phyloP scores from a whole-genome alignment of 768 basidiomycete genomes.

The Amanita phalloides region DNA sequence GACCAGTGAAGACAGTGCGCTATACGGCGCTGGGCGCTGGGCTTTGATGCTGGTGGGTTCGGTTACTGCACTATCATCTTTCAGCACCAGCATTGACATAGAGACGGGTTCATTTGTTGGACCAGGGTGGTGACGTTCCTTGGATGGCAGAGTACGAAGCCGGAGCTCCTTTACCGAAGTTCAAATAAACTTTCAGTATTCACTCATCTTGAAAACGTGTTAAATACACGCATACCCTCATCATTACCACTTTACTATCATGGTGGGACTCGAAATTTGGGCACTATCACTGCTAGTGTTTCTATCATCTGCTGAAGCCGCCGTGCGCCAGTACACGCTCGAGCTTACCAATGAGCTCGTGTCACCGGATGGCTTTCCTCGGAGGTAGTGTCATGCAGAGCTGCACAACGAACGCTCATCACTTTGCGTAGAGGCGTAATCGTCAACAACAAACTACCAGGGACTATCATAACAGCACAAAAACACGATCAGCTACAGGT shows the following conservation, averaged over 20 bases:
- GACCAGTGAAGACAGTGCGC: no score
- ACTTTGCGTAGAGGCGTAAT: neutral
- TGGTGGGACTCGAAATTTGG: neutral
- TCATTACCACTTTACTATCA: neutral
- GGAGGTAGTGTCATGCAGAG: neutral
- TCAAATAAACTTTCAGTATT: no score
- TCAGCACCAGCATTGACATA: no score
- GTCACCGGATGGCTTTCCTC: neutral
- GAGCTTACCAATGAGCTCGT: neutral
- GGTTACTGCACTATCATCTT: no score
- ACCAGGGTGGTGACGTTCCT: no score
- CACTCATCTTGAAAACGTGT: no score
- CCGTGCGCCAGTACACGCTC: neutral
- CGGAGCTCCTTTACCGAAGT: no score
- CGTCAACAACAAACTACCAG: conserved; percentile 10
- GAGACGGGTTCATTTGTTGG: no score
- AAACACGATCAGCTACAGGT: conserved; percentile 12
- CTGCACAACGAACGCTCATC: neutral
- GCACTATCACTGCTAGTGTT: neutral
- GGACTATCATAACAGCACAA: conserved; percentile 20
- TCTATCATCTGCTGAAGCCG: neutral
- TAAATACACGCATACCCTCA: no score
- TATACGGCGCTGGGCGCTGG: no score
- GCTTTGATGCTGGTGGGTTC: no score
- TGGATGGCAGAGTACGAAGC: no score